These are phyloP conservation scores for Mortierella sp. DNA, from an alignment of 371 early-diverging fungal species.

Conservation along the genomic window DNA sequence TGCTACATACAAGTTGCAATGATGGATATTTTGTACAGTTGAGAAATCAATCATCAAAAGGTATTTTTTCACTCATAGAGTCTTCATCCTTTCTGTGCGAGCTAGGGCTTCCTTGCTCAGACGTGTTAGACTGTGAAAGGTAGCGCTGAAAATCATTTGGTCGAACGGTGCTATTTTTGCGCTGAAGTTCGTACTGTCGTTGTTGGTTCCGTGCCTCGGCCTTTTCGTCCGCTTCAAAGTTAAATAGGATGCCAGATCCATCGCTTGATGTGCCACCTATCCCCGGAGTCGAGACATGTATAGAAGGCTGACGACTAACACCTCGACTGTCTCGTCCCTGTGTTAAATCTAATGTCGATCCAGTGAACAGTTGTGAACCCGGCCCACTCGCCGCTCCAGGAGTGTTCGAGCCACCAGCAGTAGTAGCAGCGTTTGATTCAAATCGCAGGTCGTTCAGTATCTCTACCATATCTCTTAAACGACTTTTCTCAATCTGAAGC, in stretches of 20 bases:
- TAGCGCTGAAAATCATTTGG: background rate
- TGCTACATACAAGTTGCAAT: background rate
- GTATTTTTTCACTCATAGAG: conserved; percentile 32
- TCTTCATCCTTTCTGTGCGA: conserved; percentile 21
- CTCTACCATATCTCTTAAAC: conserved; percentile 49
- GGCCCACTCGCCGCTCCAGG: background rate
- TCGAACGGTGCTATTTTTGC: conserved; percentile 9
- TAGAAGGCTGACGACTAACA: conserved; percentile 28
- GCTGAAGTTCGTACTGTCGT: conserved; percentile 23
- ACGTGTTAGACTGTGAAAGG: background rate
- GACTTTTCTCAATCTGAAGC: conserved; percentile 50
- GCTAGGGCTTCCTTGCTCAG: background rate
- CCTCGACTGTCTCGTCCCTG: conserved; percentile 1
- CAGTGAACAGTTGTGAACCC: conserved; percentile 3
- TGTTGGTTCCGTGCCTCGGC: conserved; percentile 25
- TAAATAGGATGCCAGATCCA: conserved; percentile 13
- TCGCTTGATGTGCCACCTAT: conserved; percentile 6
- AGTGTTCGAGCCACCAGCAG: background rate
- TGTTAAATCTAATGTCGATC: conserved; percentile 11
- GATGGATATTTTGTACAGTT: background rate
- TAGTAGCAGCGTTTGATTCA: conserved; percentile 6
- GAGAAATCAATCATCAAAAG: conserved; percentile 30
- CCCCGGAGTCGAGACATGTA: background rate
- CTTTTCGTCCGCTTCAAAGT: conserved; percentile 30
- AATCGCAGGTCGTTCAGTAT: conserved; percentile 35